Evolutionary conservation across 2,329 filamentous ascomycete genomes (phyloP), one percentile per base, ranked within the genome.

Genomic region (Dactylellina haptotyla): DNA sequence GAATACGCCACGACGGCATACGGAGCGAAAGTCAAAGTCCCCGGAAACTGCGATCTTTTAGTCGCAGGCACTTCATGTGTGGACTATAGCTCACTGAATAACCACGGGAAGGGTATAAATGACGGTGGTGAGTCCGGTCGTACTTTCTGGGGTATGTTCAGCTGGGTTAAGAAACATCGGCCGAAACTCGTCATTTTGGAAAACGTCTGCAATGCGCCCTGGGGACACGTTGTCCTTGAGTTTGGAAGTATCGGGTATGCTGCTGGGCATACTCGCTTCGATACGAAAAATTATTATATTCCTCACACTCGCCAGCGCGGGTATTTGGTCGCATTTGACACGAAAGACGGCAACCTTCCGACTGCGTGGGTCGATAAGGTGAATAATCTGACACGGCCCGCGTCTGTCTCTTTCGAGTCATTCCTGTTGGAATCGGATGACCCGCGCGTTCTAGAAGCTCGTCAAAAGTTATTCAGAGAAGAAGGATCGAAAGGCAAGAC

Each of bases 61-160:
- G 82, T 93, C 46, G 89, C 89, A 4, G 91, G 91, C 0, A 91
- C 89, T 43, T 88, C 89, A 0, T 95, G 91, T 76, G 89, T 91
- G 1, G 90, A 93, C 77, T 91, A 90, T 75, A 93, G 90, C 0
- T 78, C 75, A 0, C 79, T 93, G 30, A 94, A 93, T 79, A 85
- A 82, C 54, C 79, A 82, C 3, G 81, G 82, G 14, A 87, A 87
- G 66, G 79, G 80, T 0, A 79, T 88, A 0, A 80, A 84, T 0
- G 82, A 85, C 5, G 81, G 84, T 12, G 89, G 89, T 1, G 87
- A 92, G 76, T 91, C 89, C 0, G 85, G 84, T 0, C 83, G 86
- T 34, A 92, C 90, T 0, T 90, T 90, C 78, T 82, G 83, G 39
- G 86, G 85, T 0, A 84, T 90, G n/a, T 77, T 88, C 4, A 78